Evolutionary conservation across 1,284 basidiomycete species (phyloP), one percentile per base, ranked within the genome.

Genomic region (Neolentinus lepideus): DNA sequence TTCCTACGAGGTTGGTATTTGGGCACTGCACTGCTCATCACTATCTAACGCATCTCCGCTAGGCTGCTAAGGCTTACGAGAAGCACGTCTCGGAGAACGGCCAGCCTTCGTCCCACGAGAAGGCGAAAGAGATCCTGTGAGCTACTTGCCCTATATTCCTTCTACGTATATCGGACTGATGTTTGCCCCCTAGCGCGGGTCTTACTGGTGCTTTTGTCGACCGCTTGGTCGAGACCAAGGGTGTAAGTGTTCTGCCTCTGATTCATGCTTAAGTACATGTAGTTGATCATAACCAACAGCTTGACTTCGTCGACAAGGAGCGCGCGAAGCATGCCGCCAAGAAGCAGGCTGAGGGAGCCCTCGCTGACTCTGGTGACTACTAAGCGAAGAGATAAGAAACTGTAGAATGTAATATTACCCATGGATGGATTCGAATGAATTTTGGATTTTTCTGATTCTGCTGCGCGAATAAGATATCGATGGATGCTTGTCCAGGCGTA

Each of bases 61-160:
- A 73, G 64, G 75, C 75, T 56, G 73, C 73, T 54, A 74, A 72
- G 64, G 71, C 71, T 10, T 77, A 75, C 66, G 75, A 78, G 68
- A 60, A 74, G 60, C 72, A 74, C 62, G 59, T 61, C 60, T 67
- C 62, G 51, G 29, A 53, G 45, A 69, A 75, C 57, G 75, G 75
- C 62, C 63, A 75, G 61, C 72, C 71, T 53, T 54, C 57, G 11
- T 62, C 51, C 53, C 72, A 73, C 61, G 69, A 64, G 33, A 61
- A 75, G 63, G 76, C 76, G 45, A 72, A 71, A 64, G 71, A 70
- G 63, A 54, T 72, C 54, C 54, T 71, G 66, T 70, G 58, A 46
- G 65, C 29, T 31, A 38, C 22, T 54, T 29, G 24, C 48, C 25
- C 25, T 10, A 24, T 29, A 27, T 51, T 48, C 26, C 8, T 16